phyloP scores from a whole-genome alignment of 2,329 filamentous ascomycete species.

The Cladorrhinum sp. region DNA sequence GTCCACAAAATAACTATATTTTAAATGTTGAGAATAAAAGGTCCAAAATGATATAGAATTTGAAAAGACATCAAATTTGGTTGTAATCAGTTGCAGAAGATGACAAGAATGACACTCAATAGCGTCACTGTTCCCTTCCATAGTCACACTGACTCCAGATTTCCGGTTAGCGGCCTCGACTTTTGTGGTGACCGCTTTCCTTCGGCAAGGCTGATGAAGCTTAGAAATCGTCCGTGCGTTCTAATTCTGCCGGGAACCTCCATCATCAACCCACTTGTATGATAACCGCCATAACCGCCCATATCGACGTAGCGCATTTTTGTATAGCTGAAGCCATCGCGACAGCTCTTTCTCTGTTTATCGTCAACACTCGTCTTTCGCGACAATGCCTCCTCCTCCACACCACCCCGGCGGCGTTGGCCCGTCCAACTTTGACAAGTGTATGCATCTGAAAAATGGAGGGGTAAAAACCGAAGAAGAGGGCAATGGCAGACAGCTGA shows the following conservation, averaged over 20 bases:
- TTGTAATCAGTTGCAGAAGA: too few relatives aligned
- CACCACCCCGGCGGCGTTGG: slow-evolving; percentile 35
- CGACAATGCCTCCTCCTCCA: slow-evolving; percentile 35
- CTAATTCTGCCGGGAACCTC: slow-evolving; percentile 17
- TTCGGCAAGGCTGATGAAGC: slow-evolving; percentile 9
- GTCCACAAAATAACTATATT: too few relatives aligned
- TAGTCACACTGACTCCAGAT: background rate
- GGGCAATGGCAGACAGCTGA: slow-evolving; percentile 27
- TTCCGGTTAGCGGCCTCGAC: background rate
- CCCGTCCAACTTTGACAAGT: slow-evolving; percentile 54
- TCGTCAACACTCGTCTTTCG: too few relatives aligned
- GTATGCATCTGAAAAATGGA: slow-evolving; percentile 34
- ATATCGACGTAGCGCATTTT: too few relatives aligned
- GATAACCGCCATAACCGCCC: background rate
- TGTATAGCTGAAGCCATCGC: background rate
- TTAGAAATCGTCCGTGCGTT: slow-evolving; percentile 15
- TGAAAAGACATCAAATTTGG: too few relatives aligned
- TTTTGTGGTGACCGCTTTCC: slow-evolving; percentile 8
- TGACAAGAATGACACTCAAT: background rate
- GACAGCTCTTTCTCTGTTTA: background rate
- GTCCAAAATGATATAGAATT: too few relatives aligned
- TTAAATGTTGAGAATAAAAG: too few relatives aligned
- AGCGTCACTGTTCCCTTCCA: background rate
- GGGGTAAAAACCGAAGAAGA: too few relatives aligned
- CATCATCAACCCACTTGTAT: background rate